Evolutionary conservation across 495 filamentous ascomycete species (phyloP), one percentile per base, ranked within the genome.

Genomic region (Penicillium antarcticum): DNA sequence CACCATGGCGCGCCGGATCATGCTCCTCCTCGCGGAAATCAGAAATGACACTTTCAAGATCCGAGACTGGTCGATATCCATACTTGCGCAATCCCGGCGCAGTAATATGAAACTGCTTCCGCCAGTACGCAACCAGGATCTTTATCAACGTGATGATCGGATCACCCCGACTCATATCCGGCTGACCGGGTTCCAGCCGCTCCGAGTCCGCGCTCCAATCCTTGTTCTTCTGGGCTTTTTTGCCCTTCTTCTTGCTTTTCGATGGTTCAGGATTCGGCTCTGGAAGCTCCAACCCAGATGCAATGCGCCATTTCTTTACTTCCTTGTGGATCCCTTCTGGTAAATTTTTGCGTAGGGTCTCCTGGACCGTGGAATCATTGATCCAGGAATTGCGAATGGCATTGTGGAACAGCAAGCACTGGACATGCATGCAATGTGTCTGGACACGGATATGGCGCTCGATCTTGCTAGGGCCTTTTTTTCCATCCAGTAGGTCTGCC

Each of bases 361-460:
- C 82, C 58, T 97, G 91, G 7, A 91, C 73, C 45, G 89, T 81
- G 18, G 78, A 58, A 60, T 97, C 91, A 54, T 88, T 91, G 19
- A 85, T 63, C 92, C 94, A 98, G 7, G 80, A 61, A 67, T 97
- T 98, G 19, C 94, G 85, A 16, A 95, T 62, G 0, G 86, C 78
- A 65, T 97, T 97, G 59, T 97, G 92, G 69, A 84, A 94, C 38
- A 98, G 80, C 39, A 98, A 69, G 51, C 85, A 81, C 62, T 92
- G 88, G 4, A 98, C 92, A 69, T 98, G 94, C 60, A 94, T 78
- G 56, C 87, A 87, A 63, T 98, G 94, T 7, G 89, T 90, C 33
- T 82, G 70, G 7, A 85, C 75, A 31, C 94, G 78, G 35, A 92
- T 89, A 52, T 80, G 79, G 51, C 90, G 81, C 60, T 97, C 87